Evolutionary conservation across 108 stramenopile species (phyloP), one percentile per base, ranked within the genome.

Genomic region (Pseudonitzschia multiseries): DNA sequence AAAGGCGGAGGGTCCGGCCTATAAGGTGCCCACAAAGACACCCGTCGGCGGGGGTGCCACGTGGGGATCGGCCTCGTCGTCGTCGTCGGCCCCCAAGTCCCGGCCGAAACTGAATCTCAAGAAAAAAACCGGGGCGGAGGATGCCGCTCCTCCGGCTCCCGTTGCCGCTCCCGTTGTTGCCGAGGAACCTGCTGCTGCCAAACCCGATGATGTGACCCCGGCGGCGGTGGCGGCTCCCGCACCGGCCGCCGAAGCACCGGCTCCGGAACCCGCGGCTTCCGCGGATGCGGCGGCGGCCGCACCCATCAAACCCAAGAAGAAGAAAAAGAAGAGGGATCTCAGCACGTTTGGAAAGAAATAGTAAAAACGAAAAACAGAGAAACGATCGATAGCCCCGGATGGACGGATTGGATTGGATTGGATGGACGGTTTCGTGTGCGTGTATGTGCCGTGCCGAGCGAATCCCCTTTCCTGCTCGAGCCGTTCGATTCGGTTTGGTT

Each of bases 321-420:
- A 92, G 73, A 62, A 62, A 62, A 95, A 95, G 70, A 95, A 95
- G 78, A 95, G 91, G 89, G 93, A 95, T 81, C 69, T 92, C 18
- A 85, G 82, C 24, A 86, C 88, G 9, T 92, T 92, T 65, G 66
- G 66, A 28, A 67, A 67, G 36, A 67, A 67, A 50, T 67, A 67
- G n/a, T n/a, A n/a, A n/a, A n/a, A n/a, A n/a, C n/a, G n/a, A n/a
- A n/a, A n/a, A n/a, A n/a, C n/a, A n/a, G n/a, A n/a, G n/a, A n/a
- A n/a, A n/a, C n/a, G n/a, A n/a, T n/a, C n/a, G n/a, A n/a, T n/a
- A n/a, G n/a, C n/a, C n/a, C n/a, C n/a, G n/a, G n/a, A n/a, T n/a
- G n/a, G n/a, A n/a, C n/a, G n/a, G n/a, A n/a, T n/a, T n/a, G n/a
- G n/a, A n/a, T n/a, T n/a, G n/a, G n/a, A n/a, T n/a, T n/a, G n/a